Base-by-base conservation (phyloP, 352 stramenopile species). In the Phytophthora macrochlamydospora region DNA sequence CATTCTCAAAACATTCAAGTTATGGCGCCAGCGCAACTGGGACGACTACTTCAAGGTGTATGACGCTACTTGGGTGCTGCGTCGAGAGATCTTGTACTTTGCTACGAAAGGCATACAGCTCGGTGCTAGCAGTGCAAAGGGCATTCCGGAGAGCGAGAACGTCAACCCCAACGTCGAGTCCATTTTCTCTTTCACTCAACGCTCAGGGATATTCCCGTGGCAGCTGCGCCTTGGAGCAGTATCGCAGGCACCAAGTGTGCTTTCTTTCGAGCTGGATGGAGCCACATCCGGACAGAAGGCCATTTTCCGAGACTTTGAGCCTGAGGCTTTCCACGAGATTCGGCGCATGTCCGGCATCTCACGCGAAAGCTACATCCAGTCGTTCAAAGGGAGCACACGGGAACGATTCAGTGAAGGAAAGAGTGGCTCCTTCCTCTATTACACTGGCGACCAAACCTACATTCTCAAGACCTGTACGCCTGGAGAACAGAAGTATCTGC, bases 331-430 rank as follows among this genome's bases (percentile, higher is more conserved):
- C 56, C 82, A 89, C 33, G 76, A 93, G 63, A 94, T 96, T 46
- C 85, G 89, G 4, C 71, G 69, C 31, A 87, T 95, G 53, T 94
- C 87, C 7, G 85, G 82, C 18, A 96, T 96, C 56, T 84, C 83
- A 0, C 77, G 80, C 40, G 81, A 92, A 40, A 83, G 67, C 48
- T 94, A 94, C 50, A 81, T 91, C 44, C 73, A 87, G 58, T 95
- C 87, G 9, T 95, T 96, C 48, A 71, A 78, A 1, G 87, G 83
- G 0, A 87, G 85, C 43, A 94, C 89, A 4, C 86, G 89, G 35
- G 89, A 97, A 58, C 79, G 87, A n/a, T 96, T 95, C 59, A 95
- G 85, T 40, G 87, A 95, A 73, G 89, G 89, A 65, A 97, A 97
- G 75, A 94, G 85, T 51, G 90, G 90, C 9, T 92, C 89, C 7